A percentile compares a stretch with the other conserved stretches of the same genome.
Evolutionary conservation across 1,284 basidiomycete genomes (phyloP).

Genomic region (Salmacisia buchloeana): DNA sequence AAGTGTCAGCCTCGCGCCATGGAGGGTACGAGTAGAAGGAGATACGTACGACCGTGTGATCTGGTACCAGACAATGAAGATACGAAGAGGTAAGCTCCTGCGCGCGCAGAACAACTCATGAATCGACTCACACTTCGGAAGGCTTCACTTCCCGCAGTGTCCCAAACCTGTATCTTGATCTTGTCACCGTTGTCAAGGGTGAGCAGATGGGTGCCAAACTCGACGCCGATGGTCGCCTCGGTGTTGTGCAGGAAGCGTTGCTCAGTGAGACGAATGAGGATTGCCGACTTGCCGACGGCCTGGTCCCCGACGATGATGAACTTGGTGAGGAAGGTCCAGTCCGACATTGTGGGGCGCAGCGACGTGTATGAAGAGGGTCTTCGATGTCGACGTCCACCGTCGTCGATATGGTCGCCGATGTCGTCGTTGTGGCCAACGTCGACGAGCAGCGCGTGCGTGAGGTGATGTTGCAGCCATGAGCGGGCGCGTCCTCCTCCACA

Average conservation of each 20-base stretch:
- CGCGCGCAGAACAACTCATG: not conserved
- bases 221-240: constrained; percentile 46
- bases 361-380: too few relatives aligned
- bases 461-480: too few relatives aligned
- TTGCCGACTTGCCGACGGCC: constrained; percentile 44
- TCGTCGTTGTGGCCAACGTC: too few relatives aligned
- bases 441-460: too few relatives aligned
- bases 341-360: not conserved
- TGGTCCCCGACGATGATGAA: constrained; percentile 46
- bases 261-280: constrained; percentile 44
- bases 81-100: too few relatives aligned
- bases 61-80: too few relatives aligned
- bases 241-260: constrained; percentile 42
- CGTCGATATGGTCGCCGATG: too few relatives aligned
- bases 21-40: too few relatives aligned
- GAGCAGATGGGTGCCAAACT: constrained; percentile 45
- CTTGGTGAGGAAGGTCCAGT: constrained; percentile 47
- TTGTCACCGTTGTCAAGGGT: constrained; percentile 37
- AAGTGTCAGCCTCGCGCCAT: not conserved
- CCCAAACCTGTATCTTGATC: constrained; percentile 48
- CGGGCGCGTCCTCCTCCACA: too few relatives aligned
- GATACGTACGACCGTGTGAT: constrained; percentile 37
- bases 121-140: constrained; percentile 31
- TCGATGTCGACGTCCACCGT: too few relatives aligned
- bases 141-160: constrained; percentile 43